phyloP scores from a whole-genome alignment of 108 stramenopile genomes.

The Skeletonema marinoi region DNA sequence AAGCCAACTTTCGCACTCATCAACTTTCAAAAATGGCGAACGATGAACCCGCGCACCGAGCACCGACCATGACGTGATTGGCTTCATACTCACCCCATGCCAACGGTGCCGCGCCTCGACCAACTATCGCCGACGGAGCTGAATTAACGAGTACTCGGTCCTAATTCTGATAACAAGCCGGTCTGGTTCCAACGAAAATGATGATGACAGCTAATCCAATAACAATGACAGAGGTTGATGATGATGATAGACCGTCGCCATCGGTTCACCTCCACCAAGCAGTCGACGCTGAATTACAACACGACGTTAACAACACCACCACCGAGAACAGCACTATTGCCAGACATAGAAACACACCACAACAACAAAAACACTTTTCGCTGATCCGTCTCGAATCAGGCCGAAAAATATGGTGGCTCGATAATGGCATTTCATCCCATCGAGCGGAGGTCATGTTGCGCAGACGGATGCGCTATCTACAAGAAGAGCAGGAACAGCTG shows the following conservation, averaged over 20 bases:
- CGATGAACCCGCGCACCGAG: too few relatives aligned
- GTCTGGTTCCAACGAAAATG: too few relatives aligned
- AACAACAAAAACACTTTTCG: not conserved
- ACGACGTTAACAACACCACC: not conserved
- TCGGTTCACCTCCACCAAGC: not conserved
- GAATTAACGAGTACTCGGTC: not conserved
- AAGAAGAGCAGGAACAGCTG: not conserved
- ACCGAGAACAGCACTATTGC: not conserved
- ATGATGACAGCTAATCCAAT: not conserved
- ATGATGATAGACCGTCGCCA: not conserved
- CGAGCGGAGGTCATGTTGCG: slow-evolving; percentile 12
- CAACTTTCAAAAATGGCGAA: too few relatives aligned
- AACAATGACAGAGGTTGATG: not conserved
- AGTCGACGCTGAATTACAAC: not conserved
- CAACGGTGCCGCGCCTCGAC: too few relatives aligned
- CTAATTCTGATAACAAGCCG: not conserved
- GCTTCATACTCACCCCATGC: not conserved
- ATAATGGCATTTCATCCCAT: not conserved
- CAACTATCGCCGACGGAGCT: too few relatives aligned
- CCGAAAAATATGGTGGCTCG: slow-evolving; percentile 11
- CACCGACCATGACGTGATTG: not conserved
- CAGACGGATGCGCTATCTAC: slow-evolving; percentile 4
- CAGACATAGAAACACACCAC: not conserved
- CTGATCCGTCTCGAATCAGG: slow-evolving; percentile 1
- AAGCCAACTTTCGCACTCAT: not conserved